Base-by-base conservation (phyloP, 2,329 filamentous ascomycete species). In the Trichophyton schoenleinii region DNA sequence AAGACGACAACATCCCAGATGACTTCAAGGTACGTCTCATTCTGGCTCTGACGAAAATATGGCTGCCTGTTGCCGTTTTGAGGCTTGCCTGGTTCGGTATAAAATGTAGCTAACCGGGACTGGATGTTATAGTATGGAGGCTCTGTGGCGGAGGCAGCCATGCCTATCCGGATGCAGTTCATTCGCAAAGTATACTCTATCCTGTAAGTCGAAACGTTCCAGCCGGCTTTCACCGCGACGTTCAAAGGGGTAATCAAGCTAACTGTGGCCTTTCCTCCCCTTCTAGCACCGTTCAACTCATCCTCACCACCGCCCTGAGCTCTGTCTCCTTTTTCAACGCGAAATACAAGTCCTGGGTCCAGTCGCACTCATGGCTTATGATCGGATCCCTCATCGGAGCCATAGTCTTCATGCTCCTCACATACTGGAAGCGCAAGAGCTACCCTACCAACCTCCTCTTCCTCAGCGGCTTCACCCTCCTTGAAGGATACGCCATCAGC, bases 131-230 rank as follows among this genome's bases (percentile, higher is more conserved):
- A 90, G 88, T 97, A 95, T 71, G 94, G 92, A 68, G 91, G 91
- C 64, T 90, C 87, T 18, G 91, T 97, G 63, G 87, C 91, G 67
- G 94, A 97, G 79, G 92, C 89, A 55, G 95, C 91, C 20, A 81
- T 97, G 71, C 91, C 95, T 70, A 96, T 99, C 72, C 88, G 92
- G 68, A 95, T 96, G 85, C 89, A 94, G 76, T 99, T 96, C 75
- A 82, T 96, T 69, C 87, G 91, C 76, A 97, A 97, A 80, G 94
- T 99, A 72, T 99, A 99, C 78, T 87, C 91, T 63, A 99, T 99
- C 75, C 81, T 99, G 77, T 84, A 74, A 78, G 80, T 73, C 20
- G 18, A 38, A 38, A 13, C 36, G 15, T 28, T 9, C 2, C 0
- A 44, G 8, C 34, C 28, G 25, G 9, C 20, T 58, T 36, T 1